Base-by-base conservation (phyloP, 2,329 filamentous ascomycete genomes). In the Monosporascus sp. region DNA sequence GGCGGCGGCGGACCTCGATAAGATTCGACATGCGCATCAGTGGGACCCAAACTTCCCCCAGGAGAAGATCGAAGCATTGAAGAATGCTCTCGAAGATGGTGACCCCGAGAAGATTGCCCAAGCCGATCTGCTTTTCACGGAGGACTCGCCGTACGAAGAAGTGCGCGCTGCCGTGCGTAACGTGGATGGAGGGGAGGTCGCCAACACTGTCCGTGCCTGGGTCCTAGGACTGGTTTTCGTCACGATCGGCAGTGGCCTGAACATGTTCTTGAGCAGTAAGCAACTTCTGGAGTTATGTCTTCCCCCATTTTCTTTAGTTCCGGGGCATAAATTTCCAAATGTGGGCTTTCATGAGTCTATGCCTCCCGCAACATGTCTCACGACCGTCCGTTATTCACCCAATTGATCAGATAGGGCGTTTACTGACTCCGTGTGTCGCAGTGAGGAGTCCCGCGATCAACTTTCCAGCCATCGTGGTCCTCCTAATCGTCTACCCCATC, bases 201-300 rank as follows among this genome's bases (percentile, higher is more conserved):
- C 71, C 20, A 73, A 72, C 50, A 77, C 74, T 2, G 59, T 77
- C 9, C 68, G 74, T 25, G 73, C 74, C 51, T 77, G 74, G 75
- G 55, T 75, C 8, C 57, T 77, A 7, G 74, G 74, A 27, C 68
- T 75, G 58, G 57, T 75, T 17, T 76, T 76, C 54, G 72, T 74
- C 15, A 72, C 74, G 0, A 50, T 75, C 18, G 72, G 70, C 2
- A 71, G 69, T 22, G 74, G 71, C 1, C 53, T 69, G 36, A 72
- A 71, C 58, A 70, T 70, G 67, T 65, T 72, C 38, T 49, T 72
- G 44, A 67, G 63, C 17, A 67, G n/a, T n/a, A n/a, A n/a, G n/a
- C n/a, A n/a, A n/a, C n/a, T n/a, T n/a, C n/a, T n/a, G n/a, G n/a
- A n/a, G n/a, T n/a, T n/a, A n/a, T n/a, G n/a, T n/a, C n/a, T n/a